These are phyloP conservation scores for Cordyceps javanica DNA, from an alignment of 2,329 filamentous ascomycete genomes.

Conservation along the genomic window DNA sequence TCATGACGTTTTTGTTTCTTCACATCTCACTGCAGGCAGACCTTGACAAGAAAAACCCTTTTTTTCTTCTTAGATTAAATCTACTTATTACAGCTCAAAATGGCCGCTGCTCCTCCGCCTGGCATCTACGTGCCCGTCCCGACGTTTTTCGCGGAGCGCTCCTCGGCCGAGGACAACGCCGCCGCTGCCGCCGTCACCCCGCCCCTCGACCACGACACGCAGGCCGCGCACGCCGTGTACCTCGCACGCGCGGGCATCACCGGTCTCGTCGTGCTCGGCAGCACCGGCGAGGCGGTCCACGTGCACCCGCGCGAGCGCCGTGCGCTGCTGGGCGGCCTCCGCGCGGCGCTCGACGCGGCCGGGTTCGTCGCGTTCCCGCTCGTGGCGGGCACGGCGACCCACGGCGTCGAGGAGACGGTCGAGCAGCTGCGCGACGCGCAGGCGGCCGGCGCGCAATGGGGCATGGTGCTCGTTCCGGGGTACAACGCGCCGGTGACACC, in stretches of 20 bases:
- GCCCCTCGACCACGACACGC: slow-evolving; percentile 51
- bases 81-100: slow-evolving; percentile 1
- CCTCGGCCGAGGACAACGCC: slow-evolving; percentile 34
- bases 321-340: slow-evolving; percentile 47
- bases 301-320: slow-evolving; percentile 51
- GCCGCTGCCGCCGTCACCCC: slow-evolving; percentile 33
- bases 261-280: slow-evolving; percentile 57
- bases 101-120: slow-evolving; percentile 34
- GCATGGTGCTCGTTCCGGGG: slow-evolving; percentile 51
- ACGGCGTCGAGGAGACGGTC: slow-evolving; percentile 56
- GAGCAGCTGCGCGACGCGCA: slow-evolving; percentile 49
- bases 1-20: background rate
- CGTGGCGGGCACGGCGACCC: slow-evolving; percentile 55
- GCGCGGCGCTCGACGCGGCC: slow-evolving; percentile 47
- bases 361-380: slow-evolving; percentile 54
- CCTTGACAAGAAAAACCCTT: accelerated
- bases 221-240: slow-evolving; percentile 52
- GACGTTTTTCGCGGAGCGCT: slow-evolving; percentile 52
- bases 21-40: too few species aligned
- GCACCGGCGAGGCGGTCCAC: slow-evolving; percentile 59
- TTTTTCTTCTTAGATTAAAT: background rate
- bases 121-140: slow-evolving; percentile 57
- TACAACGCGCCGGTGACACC: slow-evolving; percentile 52
- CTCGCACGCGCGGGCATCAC: slow-evolving; percentile 54
- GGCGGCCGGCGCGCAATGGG: slow-evolving; percentile 54